These are phyloP conservation scores for Leptomonas pyrrhocoris DNA, from an alignment of 208 protist genomes.

Conservation along the genomic window DNA sequence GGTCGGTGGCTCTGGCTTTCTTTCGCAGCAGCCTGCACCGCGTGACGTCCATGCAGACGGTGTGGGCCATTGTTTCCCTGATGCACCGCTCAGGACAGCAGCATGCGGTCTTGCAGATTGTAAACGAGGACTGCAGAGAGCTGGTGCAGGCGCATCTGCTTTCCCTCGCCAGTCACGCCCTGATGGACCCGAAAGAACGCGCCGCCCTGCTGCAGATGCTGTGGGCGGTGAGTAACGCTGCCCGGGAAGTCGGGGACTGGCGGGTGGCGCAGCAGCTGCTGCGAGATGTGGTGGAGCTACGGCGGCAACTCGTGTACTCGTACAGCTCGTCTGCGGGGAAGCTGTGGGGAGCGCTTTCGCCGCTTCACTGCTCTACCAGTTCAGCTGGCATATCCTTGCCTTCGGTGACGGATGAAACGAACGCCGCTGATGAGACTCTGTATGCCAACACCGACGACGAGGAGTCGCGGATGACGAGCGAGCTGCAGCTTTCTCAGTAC, in stretches of 20 bases:
- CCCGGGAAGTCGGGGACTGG: constrained; percentile 59
- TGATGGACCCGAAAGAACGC: constrained; percentile 9
- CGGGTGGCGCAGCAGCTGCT: constrained; percentile 41
- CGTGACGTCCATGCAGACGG: constrained; percentile 46
- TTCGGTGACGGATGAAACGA: no score
- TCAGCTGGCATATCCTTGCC: neutral
- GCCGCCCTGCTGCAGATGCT: constrained; percentile 28
- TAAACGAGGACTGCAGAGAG: constrained; percentile 32
- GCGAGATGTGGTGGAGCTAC: constrained; percentile 27
- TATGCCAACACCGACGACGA: neutral
- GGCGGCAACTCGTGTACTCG: constrained; percentile 21
- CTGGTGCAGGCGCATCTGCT: constrained; percentile 18
- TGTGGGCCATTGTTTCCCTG: constrained; percentile 44
- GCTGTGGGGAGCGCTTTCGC: constrained; percentile 19
- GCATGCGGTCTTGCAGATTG: constrained; percentile 5
- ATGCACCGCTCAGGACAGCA: constrained; percentile 30
- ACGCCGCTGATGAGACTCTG: neutral
- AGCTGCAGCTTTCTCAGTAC: constrained; percentile 28
- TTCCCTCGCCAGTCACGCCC: constrained; percentile 10
- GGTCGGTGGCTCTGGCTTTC: constrained; percentile 30
- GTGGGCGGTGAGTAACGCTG: constrained; percentile 36
- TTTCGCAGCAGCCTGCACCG: constrained; percentile 51
- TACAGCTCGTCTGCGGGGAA: neutral
- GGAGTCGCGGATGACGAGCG: neutral
- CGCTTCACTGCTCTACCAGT: no score